These are phyloP conservation scores for Endotrypanum monterogeii DNA, from an alignment of 208 protist species.

Conservation along the genomic window DNA sequence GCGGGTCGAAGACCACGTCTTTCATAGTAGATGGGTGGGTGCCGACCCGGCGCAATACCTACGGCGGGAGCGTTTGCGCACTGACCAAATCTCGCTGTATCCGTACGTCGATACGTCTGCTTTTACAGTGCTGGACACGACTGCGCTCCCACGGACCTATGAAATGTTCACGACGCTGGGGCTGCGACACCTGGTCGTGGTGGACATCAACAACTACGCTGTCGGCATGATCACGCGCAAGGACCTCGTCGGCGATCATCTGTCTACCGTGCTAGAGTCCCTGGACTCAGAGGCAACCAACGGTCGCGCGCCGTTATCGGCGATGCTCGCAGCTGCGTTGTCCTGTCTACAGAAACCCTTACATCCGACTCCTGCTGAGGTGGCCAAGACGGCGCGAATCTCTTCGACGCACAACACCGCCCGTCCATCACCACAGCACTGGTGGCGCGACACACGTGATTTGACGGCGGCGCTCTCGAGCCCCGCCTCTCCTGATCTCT, in stretches of 20 bases:
- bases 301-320: background rate
- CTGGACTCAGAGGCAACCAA: background rate
- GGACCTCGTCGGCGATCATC: constrained; percentile 44
- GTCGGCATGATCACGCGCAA: constrained; percentile 64
- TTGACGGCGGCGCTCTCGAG: background rate
- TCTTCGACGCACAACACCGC: constrained; percentile 22
- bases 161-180: constrained; percentile 56
- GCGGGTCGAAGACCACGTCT: constrained; percentile 33
- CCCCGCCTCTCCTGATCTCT: background rate
- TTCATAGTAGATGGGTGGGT: constrained; percentile 25
- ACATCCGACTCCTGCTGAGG: constrained; percentile 23
- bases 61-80: background rate
- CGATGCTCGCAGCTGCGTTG: constrained; percentile 6
- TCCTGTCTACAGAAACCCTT: constrained; percentile 18
- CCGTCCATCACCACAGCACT: background rate
- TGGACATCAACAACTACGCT: constrained; percentile 37
- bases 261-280: constrained; percentile 14
- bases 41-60: constrained; percentile 19
- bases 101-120: constrained; percentile 61
- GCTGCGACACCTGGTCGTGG: constrained; percentile 53
- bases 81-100: constrained; percentile 37
- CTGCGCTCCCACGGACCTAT: constrained; percentile 49
- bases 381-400: constrained; percentile 19
- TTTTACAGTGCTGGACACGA: constrained; percentile 48
- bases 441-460: background rate